A percentile compares a stretch with the other conserved stretches of the same genome.
Conservation (phyloP, 495 filamentous ascomycete genomes). For the Staphylotrichum longicolle region DNA sequence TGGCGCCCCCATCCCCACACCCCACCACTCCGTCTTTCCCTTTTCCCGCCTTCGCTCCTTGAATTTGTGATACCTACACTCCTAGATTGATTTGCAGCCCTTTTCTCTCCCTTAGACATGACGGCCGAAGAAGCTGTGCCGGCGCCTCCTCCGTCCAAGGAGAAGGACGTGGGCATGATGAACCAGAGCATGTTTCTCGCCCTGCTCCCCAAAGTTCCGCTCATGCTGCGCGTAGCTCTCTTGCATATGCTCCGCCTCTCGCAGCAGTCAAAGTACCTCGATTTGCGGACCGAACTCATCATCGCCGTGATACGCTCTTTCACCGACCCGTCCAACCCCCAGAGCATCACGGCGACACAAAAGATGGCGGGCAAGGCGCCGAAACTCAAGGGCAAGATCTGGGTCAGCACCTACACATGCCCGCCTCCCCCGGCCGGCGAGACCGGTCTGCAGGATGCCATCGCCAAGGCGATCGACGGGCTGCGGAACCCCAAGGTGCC, state of each 20-base stretch:
- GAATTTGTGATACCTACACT: neutral
- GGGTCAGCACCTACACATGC: slow-evolving; percentile 68
- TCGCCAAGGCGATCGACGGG: slow-evolving; percentile 63
- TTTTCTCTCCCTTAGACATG: slow-evolving; percentile 6
- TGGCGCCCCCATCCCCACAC: neutral
- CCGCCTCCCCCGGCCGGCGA: slow-evolving; percentile 44
- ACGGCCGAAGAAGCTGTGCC: slow-evolving; percentile 2
- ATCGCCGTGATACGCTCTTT: slow-evolving; percentile 68
- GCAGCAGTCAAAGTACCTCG: slow-evolving; percentile 67
- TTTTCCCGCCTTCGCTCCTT: neutral
- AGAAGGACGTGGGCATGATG: neutral
- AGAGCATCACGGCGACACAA: slow-evolving; percentile 62
- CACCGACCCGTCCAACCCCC: slow-evolving; percentile 42
- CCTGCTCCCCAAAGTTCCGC: slow-evolving; percentile 59
- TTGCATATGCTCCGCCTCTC: slow-evolving; percentile 66
- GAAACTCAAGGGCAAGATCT: slow-evolving; percentile 73
- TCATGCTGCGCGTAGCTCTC: slow-evolving; percentile 65
- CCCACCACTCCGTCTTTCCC: neutral
- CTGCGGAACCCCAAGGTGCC: slow-evolving; percentile 49
- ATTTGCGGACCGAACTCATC: slow-evolving; percentile 72
- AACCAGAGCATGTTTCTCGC: slow-evolving; percentile 44
- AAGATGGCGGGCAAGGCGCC: slow-evolving; percentile 58
- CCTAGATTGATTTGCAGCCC: neutral
- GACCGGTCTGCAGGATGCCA: slow-evolving; percentile 55
- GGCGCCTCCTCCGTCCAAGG: too few relatives aligned